These are phyloP conservation scores for Mycena kentingensis DNA, from an alignment of 768 basidiomycete species.

Conservation along the genomic window DNA sequence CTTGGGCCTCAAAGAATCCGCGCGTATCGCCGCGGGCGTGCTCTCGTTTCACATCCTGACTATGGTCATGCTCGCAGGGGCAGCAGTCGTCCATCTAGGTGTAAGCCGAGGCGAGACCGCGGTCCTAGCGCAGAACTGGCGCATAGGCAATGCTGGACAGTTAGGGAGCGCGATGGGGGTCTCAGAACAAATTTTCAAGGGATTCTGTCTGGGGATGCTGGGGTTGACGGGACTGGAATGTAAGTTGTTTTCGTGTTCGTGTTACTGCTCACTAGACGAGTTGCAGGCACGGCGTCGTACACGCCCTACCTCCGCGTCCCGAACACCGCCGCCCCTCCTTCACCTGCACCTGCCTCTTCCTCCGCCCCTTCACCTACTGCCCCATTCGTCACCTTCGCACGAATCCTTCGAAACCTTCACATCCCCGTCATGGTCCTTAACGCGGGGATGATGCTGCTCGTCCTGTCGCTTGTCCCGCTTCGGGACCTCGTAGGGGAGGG, in stretches of 20 bases:
- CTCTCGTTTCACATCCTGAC: conserved; percentile 63
- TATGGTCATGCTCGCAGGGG: conserved; percentile 56
- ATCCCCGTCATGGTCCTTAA: conserved; percentile 59
- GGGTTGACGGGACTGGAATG: conserved; percentile 76
- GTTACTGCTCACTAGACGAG: neutral
- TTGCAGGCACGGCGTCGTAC: conserved; percentile 62
- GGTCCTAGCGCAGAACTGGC: conserved; percentile 49
- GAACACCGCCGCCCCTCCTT: no score
- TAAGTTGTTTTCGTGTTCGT: conserved; percentile 27
- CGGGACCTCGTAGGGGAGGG: conserved; percentile 38
- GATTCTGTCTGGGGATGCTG: conserved; percentile 70
- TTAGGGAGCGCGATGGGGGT: conserved; percentile 34
- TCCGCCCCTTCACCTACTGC: neutral
- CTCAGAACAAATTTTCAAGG: conserved; percentile 57
- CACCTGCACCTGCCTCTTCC: no score
- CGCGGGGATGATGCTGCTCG: conserved; percentile 56
- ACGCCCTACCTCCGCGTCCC: conserved; percentile 44
- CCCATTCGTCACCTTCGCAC: conserved; percentile 49
- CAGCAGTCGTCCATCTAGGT: conserved; percentile 44
- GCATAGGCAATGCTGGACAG: conserved; percentile 54
- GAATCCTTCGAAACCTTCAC: conserved; percentile 67
- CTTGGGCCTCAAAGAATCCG: conserved; percentile 62
- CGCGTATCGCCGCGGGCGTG: conserved; percentile 57
- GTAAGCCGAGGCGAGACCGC: conserved; percentile 40
- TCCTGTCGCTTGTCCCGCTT: conserved; percentile 61